Evolutionary conservation across 805 yeast species (phyloP), one percentile per base, ranked within the genome.

Genomic region (Candida adriatica): DNA sequence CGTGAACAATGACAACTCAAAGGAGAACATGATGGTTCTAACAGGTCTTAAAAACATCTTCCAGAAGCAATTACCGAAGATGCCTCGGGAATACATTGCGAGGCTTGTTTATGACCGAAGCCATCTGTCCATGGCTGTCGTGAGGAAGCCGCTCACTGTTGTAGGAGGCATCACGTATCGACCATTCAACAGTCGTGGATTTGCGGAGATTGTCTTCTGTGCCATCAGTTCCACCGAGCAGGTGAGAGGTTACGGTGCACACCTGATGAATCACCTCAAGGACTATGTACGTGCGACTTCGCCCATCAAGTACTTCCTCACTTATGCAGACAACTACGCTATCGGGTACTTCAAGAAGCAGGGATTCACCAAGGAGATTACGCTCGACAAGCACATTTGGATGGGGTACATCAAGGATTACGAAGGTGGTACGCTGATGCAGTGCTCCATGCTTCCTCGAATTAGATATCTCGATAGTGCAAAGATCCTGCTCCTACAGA

Each of bases 381-480:
- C 95, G 6, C 68, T 92, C 35, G 92, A 90, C 22, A 81, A 79
- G 42, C 73, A 75, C 30, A 69, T 79, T 20, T 92, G 99, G 99
- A 85, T 86, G 92, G 99, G 99, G 3, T 92, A 92, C 58, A 92
- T 92, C 52, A 92, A 92, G 58, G 98, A 92, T 63, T 92, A 92
- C 59, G 99, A 92, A 61, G 99, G 99, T 16, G 98, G 97, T 47
- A 92, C 98, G 1, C 63, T 92, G 39, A 90, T 92, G 96, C 97
- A 92, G 61, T 92, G 98, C 54, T 62, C 90, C 1, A 88, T 90
- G 94, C 64, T 92, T 31, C 96, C 96, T 1, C 66, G 75, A 30
- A 77, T 86, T 35, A 72, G 97, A 43, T 92, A 92, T 56, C 63
- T 92, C 31, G 98, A 92, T 55, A 79, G 85, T 43, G 80, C 81